These are phyloP conservation scores for Phytophthora pinifolia DNA, from an alignment of 352 stramenopile species.

Conservation along the genomic window DNA sequence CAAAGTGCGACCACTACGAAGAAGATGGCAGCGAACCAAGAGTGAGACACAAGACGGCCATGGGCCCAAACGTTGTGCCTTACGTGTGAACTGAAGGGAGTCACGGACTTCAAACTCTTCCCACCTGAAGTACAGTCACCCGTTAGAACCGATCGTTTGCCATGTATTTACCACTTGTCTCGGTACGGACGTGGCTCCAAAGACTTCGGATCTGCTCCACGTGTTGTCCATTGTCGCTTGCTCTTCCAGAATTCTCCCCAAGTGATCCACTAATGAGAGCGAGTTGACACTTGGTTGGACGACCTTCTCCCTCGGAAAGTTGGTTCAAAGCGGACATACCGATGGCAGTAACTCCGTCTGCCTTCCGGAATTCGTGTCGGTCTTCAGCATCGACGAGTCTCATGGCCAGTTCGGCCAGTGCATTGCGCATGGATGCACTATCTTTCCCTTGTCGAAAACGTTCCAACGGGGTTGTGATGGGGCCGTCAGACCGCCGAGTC, in stretches of 20 bases:
- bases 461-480: slow-evolving; percentile 46
- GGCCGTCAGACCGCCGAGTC: slow-evolving; percentile 26
- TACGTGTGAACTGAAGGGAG: slow-evolving; percentile 56
- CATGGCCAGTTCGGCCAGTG: slow-evolving; percentile 61
- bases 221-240: slow-evolving; percentile 42
- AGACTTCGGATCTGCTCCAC: slow-evolving; percentile 44
- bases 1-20: slow-evolving; percentile 51
- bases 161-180: background rate
- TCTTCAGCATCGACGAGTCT: slow-evolving; percentile 51
- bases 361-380: slow-evolving; percentile 51
- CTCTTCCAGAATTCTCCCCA: slow-evolving; percentile 53
- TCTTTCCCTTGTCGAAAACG: slow-evolving; percentile 35
- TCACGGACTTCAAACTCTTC: slow-evolving; percentile 50
- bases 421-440: slow-evolving; percentile 36
- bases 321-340: slow-evolving; percentile 21
- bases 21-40: background rate
- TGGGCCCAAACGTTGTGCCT: background rate
- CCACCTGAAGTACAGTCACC: slow-evolving; percentile 34
- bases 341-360: slow-evolving; percentile 56
- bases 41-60: background rate
- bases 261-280: slow-evolving; percentile 51
- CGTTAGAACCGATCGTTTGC: background rate
- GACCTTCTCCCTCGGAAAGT: background rate
- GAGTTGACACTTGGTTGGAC: background rate
- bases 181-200: slow-evolving; percentile 31